Percentiles rank a stretch among this genome's conserved stretches.
Evolutionary conservation across 2,329 filamentous ascomycete genomes (phyloP).

Genomic region (Aspergillus fructus): DNA sequence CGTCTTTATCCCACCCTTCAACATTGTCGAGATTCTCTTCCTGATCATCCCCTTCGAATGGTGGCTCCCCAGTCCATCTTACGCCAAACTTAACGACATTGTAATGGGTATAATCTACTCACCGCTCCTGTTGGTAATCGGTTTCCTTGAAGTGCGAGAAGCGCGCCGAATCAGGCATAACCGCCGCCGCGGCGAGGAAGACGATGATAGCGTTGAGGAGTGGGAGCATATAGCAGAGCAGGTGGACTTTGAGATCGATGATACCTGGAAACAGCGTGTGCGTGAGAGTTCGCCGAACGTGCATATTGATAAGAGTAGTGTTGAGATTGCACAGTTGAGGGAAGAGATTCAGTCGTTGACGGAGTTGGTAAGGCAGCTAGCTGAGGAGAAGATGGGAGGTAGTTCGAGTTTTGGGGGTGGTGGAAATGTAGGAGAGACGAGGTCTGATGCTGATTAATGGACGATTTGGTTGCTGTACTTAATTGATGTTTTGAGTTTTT

Average conservation of each 20-base stretch:
- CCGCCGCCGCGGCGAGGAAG: slow-evolving; percentile 75
- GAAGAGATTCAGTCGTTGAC: slow-evolving; percentile 62
- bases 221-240: slow-evolving; percentile 79
- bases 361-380: slow-evolving; percentile 61
- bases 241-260: slow-evolving; percentile 74
- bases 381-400: slow-evolving; percentile 21
- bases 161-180: slow-evolving; percentile 71
- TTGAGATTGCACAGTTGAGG: slow-evolving; percentile 56
- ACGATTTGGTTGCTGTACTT: neutral
- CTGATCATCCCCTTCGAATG: slow-evolving; percentile 84
- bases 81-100: slow-evolving; percentile 80
- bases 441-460: slow-evolving; percentile 10
- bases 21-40: slow-evolving; percentile 82
- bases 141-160: slow-evolving; percentile 65
- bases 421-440: slow-evolving; percentile 11
- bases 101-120: slow-evolving; percentile 86
- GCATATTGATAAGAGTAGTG: slow-evolving; percentile 71
- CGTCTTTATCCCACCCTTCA: slow-evolving; percentile 94
- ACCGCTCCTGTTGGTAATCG: slow-evolving; percentile 76
- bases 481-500: neutral
- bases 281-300: slow-evolving; percentile 76
- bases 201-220: slow-evolving; percentile 85
- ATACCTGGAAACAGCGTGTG: slow-evolving; percentile 79
- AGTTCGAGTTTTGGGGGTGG: neutral
- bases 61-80: slow-evolving; percentile 77